Conservation (phyloP, 805 yeast species). For the Pichia exigua region DNA sequence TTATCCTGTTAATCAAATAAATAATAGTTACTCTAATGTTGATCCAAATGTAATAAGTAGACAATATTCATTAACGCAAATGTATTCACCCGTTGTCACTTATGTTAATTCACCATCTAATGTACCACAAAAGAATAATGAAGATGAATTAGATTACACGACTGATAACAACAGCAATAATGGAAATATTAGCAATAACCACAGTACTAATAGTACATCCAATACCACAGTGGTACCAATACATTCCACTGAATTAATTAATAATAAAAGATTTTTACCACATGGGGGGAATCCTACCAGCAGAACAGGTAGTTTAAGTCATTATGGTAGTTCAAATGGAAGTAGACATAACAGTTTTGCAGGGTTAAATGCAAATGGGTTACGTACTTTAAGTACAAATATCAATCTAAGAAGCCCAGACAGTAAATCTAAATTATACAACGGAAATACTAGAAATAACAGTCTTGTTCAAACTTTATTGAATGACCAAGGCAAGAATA, state of each 20-base stretch:
- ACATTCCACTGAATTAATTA: not conserved
- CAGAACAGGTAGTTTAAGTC: not conserved
- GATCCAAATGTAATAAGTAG: constrained; percentile 4
- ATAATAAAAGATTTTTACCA: not conserved
- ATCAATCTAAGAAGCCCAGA: not conserved
- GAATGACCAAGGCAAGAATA: not conserved
- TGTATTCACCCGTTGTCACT: constrained; percentile 7
- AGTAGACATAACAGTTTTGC: not conserved
- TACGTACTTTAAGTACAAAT: not conserved
- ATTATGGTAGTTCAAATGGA: not conserved
- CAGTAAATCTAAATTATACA: not conserved
- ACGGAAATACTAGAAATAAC: not conserved
- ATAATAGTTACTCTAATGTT: not conserved
- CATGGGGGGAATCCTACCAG: not conserved
- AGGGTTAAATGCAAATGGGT: not conserved
- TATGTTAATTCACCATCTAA: not conserved
- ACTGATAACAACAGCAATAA: not conserved
- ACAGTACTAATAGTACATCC: not conserved
- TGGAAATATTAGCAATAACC: not conserved
- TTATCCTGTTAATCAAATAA: not conserved
- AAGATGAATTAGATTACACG: not conserved
- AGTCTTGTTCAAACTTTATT: not conserved
- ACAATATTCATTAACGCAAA: constrained; percentile 6
- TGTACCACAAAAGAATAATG: not conserved
- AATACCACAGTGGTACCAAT: not conserved